phyloP scores from a whole-genome alignment of 441 rosid species.

The Macaranga tanarius region DNA sequence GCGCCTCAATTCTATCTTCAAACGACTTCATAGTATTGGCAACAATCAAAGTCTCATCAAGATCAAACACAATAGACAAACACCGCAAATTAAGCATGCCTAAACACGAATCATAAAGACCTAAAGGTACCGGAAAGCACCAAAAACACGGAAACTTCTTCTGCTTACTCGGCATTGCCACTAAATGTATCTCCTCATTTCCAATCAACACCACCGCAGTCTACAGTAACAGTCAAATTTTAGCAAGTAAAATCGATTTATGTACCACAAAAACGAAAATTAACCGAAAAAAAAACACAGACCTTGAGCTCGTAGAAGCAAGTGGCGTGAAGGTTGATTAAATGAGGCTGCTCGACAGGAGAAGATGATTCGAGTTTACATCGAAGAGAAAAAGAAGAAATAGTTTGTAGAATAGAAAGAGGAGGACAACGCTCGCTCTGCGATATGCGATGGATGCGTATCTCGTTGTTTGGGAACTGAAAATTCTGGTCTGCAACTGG shows the following conservation, averaged over 20 bases:
- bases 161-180: constrained; percentile 98
- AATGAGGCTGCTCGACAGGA: constrained; percentile 51
- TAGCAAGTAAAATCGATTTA: too few relatives aligned
- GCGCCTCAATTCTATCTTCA: constrained; percentile 81
- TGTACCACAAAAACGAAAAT: neutral
- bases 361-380: constrained; percentile 89
- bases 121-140: constrained; percentile 78
- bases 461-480: constrained; percentile 88
- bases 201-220: constrained; percentile 85
- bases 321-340: constrained; percentile 85
- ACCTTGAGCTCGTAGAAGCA: constrained; percentile 92
- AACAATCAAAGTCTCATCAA: constrained; percentile 94
- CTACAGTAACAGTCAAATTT: constrained; percentile 30
- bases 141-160: constrained; percentile 98
- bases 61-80: constrained; percentile 88
- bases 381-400: constrained; percentile 74
- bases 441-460: constrained; percentile 78
- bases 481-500: constrained; percentile 52
- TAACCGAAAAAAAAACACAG: neutral
- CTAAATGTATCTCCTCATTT: constrained; percentile 87
- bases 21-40: constrained; percentile 97
- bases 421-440: constrained; percentile 86
- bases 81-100: constrained; percentile 84
- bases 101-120: constrained; percentile 75
- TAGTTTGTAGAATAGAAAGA: constrained; percentile 80